Base-by-base conservation (phyloP, 805 yeast genomes). In the Lipomyces mesembrius region DNA sequence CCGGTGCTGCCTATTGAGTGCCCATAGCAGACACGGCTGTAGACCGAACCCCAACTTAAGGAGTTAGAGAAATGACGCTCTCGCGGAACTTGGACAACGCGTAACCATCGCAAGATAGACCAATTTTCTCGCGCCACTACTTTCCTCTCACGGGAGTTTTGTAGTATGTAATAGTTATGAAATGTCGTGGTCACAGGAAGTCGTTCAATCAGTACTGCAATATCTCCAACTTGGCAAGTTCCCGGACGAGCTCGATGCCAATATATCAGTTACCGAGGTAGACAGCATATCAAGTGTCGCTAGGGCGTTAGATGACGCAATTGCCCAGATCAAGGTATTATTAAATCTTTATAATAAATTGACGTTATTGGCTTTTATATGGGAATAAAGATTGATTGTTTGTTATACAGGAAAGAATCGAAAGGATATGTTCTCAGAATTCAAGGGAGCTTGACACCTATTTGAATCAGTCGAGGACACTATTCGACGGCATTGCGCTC, bases 211-310 rank as follows among this genome's bases (percentile, higher is more conserved):
- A 3, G 53, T 68, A 14, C 51, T 68, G 8, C 43, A 51, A 25
- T 68, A 62, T 51, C 51, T 68, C n/a, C 43, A 66, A 39, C 37
- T 56, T 11, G 71, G 67, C 9, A 20, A 39, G 22, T 68, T 66
- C 49, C 71, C 71, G 8, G 65, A 66, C 46, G 66, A 66, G 53
- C 53, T 32, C 11, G 58, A 34, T 20, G 71, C 70, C 8, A 54
- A 29, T 17, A 34, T 57, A 22, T 25, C 22, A n/a, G 56, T 68
- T n/a, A 62, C 71, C 22, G 67, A 63, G 6, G 29, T 32, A 7
- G 65, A 57, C 25, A 57, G 32, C 37, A 52, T 63, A 27, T 35
- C 49, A 3, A 57, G 53, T 5, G 46, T 67, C 12, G 51, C 54
- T 17, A 27, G 34, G 0, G 67, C 66, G 7, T 54, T 68, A 11